Percentiles rank a stretch among this genome's conserved stretches.
These are phyloP conservation scores for Phytophthora cryptogea DNA, from an alignment of 352 stramenopile species.

Conservation along the genomic window DNA sequence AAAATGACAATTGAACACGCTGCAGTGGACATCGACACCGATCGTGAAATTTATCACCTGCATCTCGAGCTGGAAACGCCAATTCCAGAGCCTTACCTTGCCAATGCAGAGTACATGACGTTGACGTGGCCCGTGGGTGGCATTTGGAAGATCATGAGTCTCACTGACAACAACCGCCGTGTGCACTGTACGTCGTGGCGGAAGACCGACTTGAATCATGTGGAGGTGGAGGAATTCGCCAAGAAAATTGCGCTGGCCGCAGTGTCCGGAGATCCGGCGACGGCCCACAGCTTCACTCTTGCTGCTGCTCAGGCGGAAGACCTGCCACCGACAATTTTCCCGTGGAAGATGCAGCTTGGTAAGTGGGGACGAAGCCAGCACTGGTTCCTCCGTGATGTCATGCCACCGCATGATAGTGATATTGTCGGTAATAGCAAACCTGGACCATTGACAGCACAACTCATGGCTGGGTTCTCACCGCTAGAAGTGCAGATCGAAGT, in stretches of 20 bases:
- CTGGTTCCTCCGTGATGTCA: constrained; percentile 58
- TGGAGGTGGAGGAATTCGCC: constrained; percentile 44
- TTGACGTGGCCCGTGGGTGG: constrained; percentile 54
- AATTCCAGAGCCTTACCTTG: constrained; percentile 35
- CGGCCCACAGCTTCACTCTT: constrained; percentile 11
- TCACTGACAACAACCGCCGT: constrained; percentile 31
- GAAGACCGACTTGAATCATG: constrained; percentile 47
- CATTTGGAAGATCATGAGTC: constrained; percentile 54
- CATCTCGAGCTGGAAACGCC: constrained; percentile 43
- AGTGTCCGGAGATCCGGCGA: too few species aligned
- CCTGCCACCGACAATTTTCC: constrained; percentile 39
- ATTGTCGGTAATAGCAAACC: too few species aligned
- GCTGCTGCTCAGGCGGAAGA: constrained; percentile 17
- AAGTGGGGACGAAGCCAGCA: constrained; percentile 44
- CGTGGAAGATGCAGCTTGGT: constrained; percentile 65
- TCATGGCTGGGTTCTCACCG: constrained; percentile 43
- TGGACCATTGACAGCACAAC: constrained; percentile 27
- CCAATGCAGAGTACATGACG: constrained; percentile 48
- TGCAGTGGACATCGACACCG: constrained; percentile 47
- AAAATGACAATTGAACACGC: constrained; percentile 49
- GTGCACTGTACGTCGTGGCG: constrained; percentile 53
- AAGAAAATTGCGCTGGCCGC: too few species aligned
- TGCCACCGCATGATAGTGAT: too few species aligned
- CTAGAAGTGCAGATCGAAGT: constrained; percentile 43
- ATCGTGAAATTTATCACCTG: constrained; percentile 54